A percentile compares a stretch with the other conserved stretches of the same genome.
Conservation (phyloP, 495 filamentous ascomycete species). For the Xylaria nigripes region DNA sequence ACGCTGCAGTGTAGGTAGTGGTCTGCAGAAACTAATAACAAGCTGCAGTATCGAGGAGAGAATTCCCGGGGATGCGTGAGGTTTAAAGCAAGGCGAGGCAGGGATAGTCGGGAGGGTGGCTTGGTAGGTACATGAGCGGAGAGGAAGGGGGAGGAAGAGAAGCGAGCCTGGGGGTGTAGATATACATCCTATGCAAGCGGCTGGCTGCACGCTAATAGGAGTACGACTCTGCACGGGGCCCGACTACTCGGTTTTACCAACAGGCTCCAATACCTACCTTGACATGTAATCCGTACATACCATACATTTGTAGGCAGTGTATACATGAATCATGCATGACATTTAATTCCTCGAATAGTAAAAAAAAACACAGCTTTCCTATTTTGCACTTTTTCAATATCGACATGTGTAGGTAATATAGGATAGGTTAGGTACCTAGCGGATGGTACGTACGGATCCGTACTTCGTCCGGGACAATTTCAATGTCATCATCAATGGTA, state of each 20-base stretch:
- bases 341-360: background rate
- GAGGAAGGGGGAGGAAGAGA: background rate
- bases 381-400: background rate
- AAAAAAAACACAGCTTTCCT: background rate
- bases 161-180: background rate
- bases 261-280: too few relatives aligned
- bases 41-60: conserved; percentile 5
- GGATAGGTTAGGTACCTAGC: too few relatives aligned
- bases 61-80: background rate
- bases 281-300: background rate
- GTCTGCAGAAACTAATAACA: conserved; percentile 6
- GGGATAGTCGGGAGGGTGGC: conserved; percentile 3
- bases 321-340: background rate
- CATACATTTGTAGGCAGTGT: background rate
- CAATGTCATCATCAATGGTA: too few relatives aligned
- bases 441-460: background rate
- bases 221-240: conserved; percentile 13
- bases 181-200: background rate
- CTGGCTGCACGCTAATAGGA: conserved; percentile 3
- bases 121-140: background rate
- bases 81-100: conserved; percentile 9
- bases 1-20: background rate
- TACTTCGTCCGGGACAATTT: background rate
- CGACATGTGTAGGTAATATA: too few relatives aligned
- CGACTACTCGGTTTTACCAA: conserved; percentile 14